Evolutionary conservation across 148 eudicot species (phyloP), one percentile per base, ranked within the genome.

Genomic region (Euryodendron excelsum): DNA sequence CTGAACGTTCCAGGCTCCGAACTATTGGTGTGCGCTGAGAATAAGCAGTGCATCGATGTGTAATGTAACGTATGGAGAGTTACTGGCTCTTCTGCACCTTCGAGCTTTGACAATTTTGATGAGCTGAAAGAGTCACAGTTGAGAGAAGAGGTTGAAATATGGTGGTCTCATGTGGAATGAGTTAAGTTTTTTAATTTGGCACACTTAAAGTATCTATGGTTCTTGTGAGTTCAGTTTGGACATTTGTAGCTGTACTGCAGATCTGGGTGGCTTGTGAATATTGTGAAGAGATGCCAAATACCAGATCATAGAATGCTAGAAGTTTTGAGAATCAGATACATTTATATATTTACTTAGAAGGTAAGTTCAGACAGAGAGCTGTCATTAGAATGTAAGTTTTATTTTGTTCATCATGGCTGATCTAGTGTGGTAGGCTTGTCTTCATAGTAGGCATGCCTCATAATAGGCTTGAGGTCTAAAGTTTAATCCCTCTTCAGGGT

Each of bases 31-130:
- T 90, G 98, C 72, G 17, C 44, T 65, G 86, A 78, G 80, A 91
- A 89, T 69, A 79, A 80, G 84, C 90, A 86, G 82, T 89, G 81
- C 72, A 28, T 70, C 34, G 89, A 88, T 67, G 71, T 88, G 9
- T 81, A 84, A 73, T 88, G 83, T 77, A 50, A 44, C 25, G 33
- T 50, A 17, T 0, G 41, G 59, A n/a, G n/a, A 62, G 60, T 52
- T 63, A 18, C 41, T 50, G 59, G 37, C n/a, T 71, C 55, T 8
- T 45, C 56, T 27, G n/a, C 33, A 5, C 39, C 37, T 27, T n/a
- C n/a, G n/a, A n/a, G n/a, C 31, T 17, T 28, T 2, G 60, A 50
- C 25, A 71, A 30, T 27, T 71, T 71, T 50, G 74, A 50, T 69
- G 59, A 53, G 39, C 53, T 45, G 33, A 69, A 48, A 45, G 1